A percentile compares a stretch with the other conserved stretches of the same genome.
phyloP scores from a whole-genome alignment of 192 early-diverging fungal genomes.

The Backusella liffmaniae region DNA sequence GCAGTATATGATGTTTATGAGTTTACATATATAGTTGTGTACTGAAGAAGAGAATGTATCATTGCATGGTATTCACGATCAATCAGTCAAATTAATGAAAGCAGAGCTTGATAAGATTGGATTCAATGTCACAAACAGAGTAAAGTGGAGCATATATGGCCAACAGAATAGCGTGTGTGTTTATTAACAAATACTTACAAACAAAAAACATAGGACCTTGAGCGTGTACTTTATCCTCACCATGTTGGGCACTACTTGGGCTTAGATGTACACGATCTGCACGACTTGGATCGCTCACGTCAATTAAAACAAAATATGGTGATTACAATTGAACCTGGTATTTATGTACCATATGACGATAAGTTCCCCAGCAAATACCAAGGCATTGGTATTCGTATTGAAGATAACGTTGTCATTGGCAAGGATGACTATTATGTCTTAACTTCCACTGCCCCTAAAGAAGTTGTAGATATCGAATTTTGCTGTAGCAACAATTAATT shows the following conservation, averaged over 20 bases:
- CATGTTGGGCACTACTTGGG: slow-evolving; percentile 95
- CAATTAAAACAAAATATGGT: slow-evolving; percentile 80
- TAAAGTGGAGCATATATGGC: slow-evolving; percentile 13
- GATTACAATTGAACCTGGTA: slow-evolving; percentile 92
- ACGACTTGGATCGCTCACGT: slow-evolving; percentile 68
- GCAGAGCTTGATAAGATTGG: slow-evolving; percentile 71
- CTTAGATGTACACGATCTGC: slow-evolving; percentile 92
- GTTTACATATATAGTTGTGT: slow-evolving; percentile 39
- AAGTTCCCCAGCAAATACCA: slow-evolving; percentile 79
- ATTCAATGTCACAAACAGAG: slow-evolving; percentile 57
- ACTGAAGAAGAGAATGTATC: slow-evolving; percentile 53
- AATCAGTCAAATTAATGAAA: slow-evolving; percentile 65
- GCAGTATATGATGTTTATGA: not conserved
- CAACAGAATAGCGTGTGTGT: too few relatives aligned
- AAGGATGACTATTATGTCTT: slow-evolving; percentile 66
- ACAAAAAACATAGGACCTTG: slow-evolving; percentile 60
- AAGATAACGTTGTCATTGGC: slow-evolving; percentile 91
- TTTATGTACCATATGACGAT: slow-evolving; percentile 82
- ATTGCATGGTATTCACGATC: slow-evolving; percentile 83
- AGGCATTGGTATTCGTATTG: slow-evolving; percentile 92
- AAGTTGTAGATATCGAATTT: slow-evolving; percentile 73
- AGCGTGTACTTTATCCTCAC: slow-evolving; percentile 83
- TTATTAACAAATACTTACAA: too few relatives aligned
- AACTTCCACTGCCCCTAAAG: slow-evolving; percentile 74
- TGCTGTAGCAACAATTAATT: slow-evolving; percentile 34